Percentiles rank a stretch among this genome's conserved stretches.
Conservation (phyloP, 2,329 filamentous ascomycete species). For the Xylaria sp. region DNA sequence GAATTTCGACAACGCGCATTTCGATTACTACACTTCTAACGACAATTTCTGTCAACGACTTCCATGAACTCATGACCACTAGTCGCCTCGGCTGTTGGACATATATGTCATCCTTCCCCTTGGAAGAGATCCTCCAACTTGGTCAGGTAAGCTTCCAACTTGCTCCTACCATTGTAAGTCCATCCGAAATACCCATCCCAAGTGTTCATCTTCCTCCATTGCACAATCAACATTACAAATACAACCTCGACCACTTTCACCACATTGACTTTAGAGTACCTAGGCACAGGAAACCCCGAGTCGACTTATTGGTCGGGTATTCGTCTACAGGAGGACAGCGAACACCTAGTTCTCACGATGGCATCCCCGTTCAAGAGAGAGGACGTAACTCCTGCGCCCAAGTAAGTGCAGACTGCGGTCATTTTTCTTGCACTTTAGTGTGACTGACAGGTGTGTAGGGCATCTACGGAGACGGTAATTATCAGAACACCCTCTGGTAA, state of each 20-base stretch:
- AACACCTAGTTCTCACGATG: background rate
- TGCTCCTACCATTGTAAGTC: background rate
- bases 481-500: background rate
- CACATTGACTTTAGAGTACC: background rate
- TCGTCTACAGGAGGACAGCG: background rate
- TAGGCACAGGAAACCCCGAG: too few species aligned
- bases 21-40: background rate
- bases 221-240: background rate
- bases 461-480: background rate
- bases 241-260: background rate
- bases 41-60: background rate
- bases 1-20: background rate
- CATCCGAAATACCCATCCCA: background rate
- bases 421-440: background rate
- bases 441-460: background rate
- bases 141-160: background rate
- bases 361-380: background rate
- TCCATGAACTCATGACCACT: background rate
- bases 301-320: background rate
- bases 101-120: background rate
- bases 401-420: background rate
- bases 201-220: background rate
- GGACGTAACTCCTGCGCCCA: background rate
- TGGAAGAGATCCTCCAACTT: background rate
- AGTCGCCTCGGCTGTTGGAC: background rate